Base-by-base conservation (phyloP, 2,329 filamentous ascomycete genomes). In the Curvularia verruculosa region DNA sequence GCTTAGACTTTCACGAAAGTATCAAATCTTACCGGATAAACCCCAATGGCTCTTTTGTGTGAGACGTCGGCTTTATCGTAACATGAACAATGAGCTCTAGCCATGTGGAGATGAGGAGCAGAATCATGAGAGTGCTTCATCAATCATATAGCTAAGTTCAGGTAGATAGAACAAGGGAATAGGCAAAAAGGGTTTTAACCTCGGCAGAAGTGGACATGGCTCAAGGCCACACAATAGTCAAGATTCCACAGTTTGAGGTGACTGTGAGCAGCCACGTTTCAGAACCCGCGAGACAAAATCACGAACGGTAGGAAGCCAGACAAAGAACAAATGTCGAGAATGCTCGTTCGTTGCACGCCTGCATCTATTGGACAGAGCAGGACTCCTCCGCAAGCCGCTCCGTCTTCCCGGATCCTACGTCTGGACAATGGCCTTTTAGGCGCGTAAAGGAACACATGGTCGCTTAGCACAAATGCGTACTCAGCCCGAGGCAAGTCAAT, bases 351-450 rank as follows among this genome's bases (percentile, higher is more conserved):
- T 36, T 36, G 31, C 31, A 36, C 31, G 31, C 13, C 10, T 36
- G 31, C 31, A 36, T 31, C 21, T 15, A 3, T 21, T 39, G 8
- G 3, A 41, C 19, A 15, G 15, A 29, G 18, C 5, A 21, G n/a
- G 36, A 3, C 5, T n/a, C 54, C 23, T 26, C 49, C 54, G 57
- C 54, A 57, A 59, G 39, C 57, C 57, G 54, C 49, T 29, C 54
- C 53, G 49, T 53, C 44, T 57, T 57, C 43, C 54, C 52, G 49
- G 28, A 44, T 46, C 44, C 18, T 18, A 8, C 37, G 37, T 39
- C 10, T 15, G 24, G 31, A 36, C 31, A 7, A 36, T n/a, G 31
- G 15, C 31, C n/a, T 36, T 36, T 36, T 34, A 36, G 31, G 31
- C 31, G 31, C 31, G 15, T 15, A 36, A n/a, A 36, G 31, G 31